Conservation (phyloP, 1,284 basidiomycete genomes). For the Neolentinus lepideus region DNA sequence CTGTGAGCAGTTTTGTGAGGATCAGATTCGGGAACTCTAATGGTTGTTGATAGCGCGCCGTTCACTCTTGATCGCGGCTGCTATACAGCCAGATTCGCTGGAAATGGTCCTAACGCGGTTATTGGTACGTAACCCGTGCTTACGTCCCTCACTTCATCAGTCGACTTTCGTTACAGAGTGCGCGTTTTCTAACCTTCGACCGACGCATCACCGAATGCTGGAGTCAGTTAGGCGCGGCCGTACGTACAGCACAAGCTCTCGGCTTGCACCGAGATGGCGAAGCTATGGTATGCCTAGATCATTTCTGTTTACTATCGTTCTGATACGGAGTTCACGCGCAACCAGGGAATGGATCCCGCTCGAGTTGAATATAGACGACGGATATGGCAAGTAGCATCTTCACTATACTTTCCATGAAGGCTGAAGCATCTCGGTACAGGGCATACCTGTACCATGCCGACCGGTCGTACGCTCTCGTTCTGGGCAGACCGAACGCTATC, state of each 20-base stretch:
- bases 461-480: constrained; percentile 84
- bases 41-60: constrained; percentile 56
- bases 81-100: constrained; percentile 84
- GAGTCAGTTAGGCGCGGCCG: constrained; percentile 90
- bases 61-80: constrained; percentile 81
- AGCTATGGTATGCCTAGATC: constrained; percentile 54
- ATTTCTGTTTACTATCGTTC: constrained; percentile 2
- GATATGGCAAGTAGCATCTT: constrained; percentile 61
- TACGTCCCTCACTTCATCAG: neutral
- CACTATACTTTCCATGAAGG: constrained; percentile 3
- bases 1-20: constrained; percentile 44
- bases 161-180: constrained; percentile 47
- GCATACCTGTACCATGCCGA: constrained; percentile 92
- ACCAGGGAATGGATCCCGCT: constrained; percentile 67
- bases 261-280: constrained; percentile 89
- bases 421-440: constrained; percentile 32
- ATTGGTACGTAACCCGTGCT: constrained; percentile 39
- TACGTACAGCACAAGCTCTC: constrained; percentile 90
- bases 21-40: constrained; percentile 9
- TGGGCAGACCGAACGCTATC: constrained; percentile 86
- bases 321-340: constrained; percentile 7
- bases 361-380: constrained; percentile 87
- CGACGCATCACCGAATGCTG: constrained; percentile 90
- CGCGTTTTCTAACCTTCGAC: constrained; percentile 86
- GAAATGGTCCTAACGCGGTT: constrained; percentile 87